Base-by-base conservation (phyloP, 352 stramenopile species). In the Lagenidium sp. region DNA sequence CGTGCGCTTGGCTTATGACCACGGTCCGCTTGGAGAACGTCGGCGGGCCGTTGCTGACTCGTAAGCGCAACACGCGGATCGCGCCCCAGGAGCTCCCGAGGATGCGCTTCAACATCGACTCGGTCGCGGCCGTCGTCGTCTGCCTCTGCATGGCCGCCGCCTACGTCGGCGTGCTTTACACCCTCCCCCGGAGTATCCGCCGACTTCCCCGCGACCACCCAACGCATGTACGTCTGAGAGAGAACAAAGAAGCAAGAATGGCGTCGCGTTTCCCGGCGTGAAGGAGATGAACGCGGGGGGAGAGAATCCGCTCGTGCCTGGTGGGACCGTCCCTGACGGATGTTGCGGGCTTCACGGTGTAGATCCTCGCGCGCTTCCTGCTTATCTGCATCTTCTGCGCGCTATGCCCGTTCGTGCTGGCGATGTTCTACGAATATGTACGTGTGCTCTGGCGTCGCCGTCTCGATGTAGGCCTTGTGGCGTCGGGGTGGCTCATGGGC, bases 131-230 rank as follows among this genome's bases (percentile, higher is more conserved):
- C 24, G 55, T 89, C 41, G 45, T 79, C 38, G 74, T 82, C 20
- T 95, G 80, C 57, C 75, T 87, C 35, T 71, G 59, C 49, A 88
- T 95, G 80, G 77, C 80, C 20, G 61, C 63, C 22, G 76, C 69
- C 19, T 95, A 93, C 60, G 83, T 95, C 30, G 81, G 81, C 37
- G 73, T 92, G 49, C 71, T 95, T 34, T 95, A 94, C 53, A 86
- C 69, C 44, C 61, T 91, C 21, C 83, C 83, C 16, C 58, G 59
- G 24, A 63, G 66, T 12, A 89, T 93, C 41, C 77, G 80, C 7
- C 55, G 71, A 8, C 66, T 94, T 32, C 80, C 77, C 13, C 78
- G 83, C 34, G 81, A 95, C 47, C 77, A 94, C 48, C 83, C 79
- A 15, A 86, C 72, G 12, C 82, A 95, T 52, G 81, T 94, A 56